These are phyloP conservation scores for Xylogone sp. DNA, from an alignment of 2,329 filamentous ascomycete species.

Conservation along the genomic window DNA sequence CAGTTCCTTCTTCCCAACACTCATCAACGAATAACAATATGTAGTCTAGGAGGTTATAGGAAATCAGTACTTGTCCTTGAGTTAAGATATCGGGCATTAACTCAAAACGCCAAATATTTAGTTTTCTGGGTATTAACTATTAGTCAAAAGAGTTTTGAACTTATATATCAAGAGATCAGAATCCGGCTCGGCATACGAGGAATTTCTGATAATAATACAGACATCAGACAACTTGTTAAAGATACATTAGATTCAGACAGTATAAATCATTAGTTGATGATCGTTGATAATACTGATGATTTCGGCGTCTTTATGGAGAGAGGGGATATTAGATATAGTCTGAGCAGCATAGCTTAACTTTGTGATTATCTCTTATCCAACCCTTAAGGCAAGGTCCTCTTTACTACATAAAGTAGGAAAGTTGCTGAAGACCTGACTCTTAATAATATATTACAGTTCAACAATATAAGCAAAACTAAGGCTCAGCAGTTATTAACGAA, in stretches of 20 bases:
- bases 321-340: no score
- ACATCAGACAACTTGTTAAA: conserved; percentile 5
- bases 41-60: conserved; percentile 34
- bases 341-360: not conserved
- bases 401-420: conserved; percentile 3
- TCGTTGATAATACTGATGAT: conserved; percentile 42
- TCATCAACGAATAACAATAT: no score
- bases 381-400: conserved; percentile 2
- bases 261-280: conserved; percentile 32
- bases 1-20: conserved; percentile 1
- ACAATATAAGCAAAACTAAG: conserved; percentile 24
- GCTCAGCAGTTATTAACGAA: conserved; percentile 22
- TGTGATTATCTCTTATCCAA: conserved; percentile 2
- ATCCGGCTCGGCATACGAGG: conserved; percentile 20
- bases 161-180: conserved; percentile 32
- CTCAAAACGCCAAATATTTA: conserved; percentile 30
- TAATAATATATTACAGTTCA: conserved; percentile 22
- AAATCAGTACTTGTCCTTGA: conserved; percentile 37
- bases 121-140: conserved; percentile 41
- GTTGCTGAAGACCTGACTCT: conserved; percentile 13
- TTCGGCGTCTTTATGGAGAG: conserved; percentile 1
- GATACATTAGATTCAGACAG: conserved; percentile 5
- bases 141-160: conserved; percentile 33
- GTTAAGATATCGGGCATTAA: conserved; percentile 33
- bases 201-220: conserved; percentile 3